phyloP scores from a whole-genome alignment of 768 basidiomycete species.

The Rhodotorula sphaerocarpa region DNA sequence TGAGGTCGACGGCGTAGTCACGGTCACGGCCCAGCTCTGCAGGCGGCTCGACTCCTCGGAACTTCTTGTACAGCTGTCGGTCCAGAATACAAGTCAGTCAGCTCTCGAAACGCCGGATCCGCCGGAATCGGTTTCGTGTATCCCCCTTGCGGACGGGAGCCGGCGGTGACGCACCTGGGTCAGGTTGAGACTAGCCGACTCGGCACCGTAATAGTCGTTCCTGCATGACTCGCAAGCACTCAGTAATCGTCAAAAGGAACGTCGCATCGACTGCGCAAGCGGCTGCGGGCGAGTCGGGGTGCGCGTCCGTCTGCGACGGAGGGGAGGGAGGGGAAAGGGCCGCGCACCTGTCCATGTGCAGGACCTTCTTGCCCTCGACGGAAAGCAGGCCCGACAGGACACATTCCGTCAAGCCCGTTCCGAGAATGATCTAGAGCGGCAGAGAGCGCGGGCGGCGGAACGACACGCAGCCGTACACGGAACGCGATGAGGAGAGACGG shows the following conservation, averaged over 20 bases:
- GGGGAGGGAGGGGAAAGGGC: too few relatives aligned
- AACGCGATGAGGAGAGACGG: not conserved
- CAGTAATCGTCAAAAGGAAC: too few relatives aligned
- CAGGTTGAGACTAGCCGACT: constrained; percentile 90
- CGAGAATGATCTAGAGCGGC: constrained; percentile 59
- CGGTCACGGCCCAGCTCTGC: constrained; percentile 86
- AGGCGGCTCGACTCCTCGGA: constrained; percentile 70
- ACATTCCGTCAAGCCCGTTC: constrained; percentile 96
- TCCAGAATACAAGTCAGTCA: not conserved
- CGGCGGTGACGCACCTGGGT: constrained; percentile 64
- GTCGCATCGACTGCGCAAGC: too few relatives aligned
- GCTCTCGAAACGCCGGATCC: not conserved
- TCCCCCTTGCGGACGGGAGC: too few relatives aligned
- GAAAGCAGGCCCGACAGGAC: constrained; percentile 95
- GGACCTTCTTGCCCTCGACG: constrained; percentile 99
- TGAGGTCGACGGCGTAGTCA: constrained; percentile 94
- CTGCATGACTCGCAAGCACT: constrained; percentile 41
- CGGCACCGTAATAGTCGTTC: constrained; percentile 98
- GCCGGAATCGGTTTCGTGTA: not conserved
- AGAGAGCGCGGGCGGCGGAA: not conserved
- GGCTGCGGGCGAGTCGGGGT: too few relatives aligned
- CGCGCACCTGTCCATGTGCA: constrained; percentile 76
- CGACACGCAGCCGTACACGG: not conserved
- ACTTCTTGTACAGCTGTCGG: constrained; percentile 84
- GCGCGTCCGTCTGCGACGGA: too few relatives aligned